A percentile compares a stretch with the other conserved stretches of the same genome.
Conservation (phyloP, 2,329 filamentous ascomycete species). For the Beauveria brongniartii region DNA sequence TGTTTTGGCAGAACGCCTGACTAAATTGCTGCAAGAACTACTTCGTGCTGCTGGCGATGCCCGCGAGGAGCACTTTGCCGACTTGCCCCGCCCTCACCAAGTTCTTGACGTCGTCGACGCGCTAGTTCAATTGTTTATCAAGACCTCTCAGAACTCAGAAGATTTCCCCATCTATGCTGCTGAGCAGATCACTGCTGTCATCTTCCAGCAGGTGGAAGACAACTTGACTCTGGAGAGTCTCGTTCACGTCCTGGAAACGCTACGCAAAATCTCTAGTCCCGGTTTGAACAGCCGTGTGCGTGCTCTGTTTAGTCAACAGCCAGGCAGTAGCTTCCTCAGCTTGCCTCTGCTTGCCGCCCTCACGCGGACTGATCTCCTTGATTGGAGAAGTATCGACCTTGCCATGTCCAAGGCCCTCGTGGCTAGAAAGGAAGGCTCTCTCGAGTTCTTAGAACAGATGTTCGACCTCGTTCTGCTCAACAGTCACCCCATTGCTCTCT, state of each 20-base stretch:
- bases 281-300: constrained; percentile 47
- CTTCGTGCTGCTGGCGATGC: constrained; percentile 44
- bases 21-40: constrained; percentile 51
- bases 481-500: constrained; percentile 68
- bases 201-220: constrained; percentile 48
- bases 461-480: constrained; percentile 72
- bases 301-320: constrained; percentile 48
- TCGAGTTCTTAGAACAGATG: constrained; percentile 74
- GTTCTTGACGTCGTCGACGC: constrained; percentile 57
- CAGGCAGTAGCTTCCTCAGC: constrained; percentile 47
- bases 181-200: constrained; percentile 48
- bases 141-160: constrained; percentile 52
- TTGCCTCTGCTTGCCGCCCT: constrained; percentile 50
- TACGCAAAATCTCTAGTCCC: constrained; percentile 51
- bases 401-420: constrained; percentile 66
- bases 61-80: constrained; percentile 51
- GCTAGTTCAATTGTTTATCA: constrained; percentile 54
- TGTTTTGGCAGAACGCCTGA: constrained; percentile 45
- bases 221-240: constrained; percentile 52
- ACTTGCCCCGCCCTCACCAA: constrained; percentile 49
- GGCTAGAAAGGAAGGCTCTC: constrained; percentile 59
- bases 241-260: constrained; percentile 52
- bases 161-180: constrained; percentile 52
- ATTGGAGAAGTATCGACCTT: constrained; percentile 58
- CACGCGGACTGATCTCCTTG: constrained; percentile 51